Evolutionary conservation across 1,284 basidiomycete genomes (phyloP).

Genomic region (Chalciporus sp.): DNA sequence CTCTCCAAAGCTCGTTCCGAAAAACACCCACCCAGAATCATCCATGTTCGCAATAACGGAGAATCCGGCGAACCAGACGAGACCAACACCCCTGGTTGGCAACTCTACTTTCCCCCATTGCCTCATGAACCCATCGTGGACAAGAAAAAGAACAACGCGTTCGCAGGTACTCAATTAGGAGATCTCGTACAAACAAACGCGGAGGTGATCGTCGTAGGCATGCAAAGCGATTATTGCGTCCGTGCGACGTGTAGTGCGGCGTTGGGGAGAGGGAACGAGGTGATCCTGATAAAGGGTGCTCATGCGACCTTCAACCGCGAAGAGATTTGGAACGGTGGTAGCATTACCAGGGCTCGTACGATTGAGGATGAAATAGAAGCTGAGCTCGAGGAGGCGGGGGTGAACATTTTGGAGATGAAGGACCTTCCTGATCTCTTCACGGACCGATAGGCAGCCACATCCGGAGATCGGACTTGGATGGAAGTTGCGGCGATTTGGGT

Average conservation of each 20-base stretch:
- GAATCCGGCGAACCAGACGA: constrained; percentile 62
- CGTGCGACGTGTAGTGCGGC: constrained; percentile 66
- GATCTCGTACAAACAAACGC: constrained; percentile 51
- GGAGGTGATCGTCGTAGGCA: constrained; percentile 65
- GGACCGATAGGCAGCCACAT: constrained; percentile 35
- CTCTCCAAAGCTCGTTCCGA: constrained; percentile 53
- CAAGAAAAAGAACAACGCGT: constrained; percentile 72
- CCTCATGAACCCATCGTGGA: constrained; percentile 56
- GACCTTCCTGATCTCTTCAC: constrained; percentile 59
- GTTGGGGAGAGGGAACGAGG: constrained; percentile 63
- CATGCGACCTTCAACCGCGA: constrained; percentile 68
- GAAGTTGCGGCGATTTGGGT: not conserved
- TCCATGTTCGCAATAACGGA: constrained; percentile 67
- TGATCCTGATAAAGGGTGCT: constrained; percentile 60
- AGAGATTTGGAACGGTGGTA: constrained; percentile 58
- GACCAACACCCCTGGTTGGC: constrained; percentile 53
- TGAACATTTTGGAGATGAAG: constrained; percentile 63
- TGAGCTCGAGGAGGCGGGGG: constrained; percentile 67
- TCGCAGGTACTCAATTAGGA: constrained; percentile 54
- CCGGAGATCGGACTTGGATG: not conserved
- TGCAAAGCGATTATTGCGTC: constrained; percentile 67
- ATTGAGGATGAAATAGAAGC: constrained; percentile 47
- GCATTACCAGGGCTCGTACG: constrained; percentile 46
- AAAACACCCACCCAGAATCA: constrained; percentile 53
- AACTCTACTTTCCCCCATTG: constrained; percentile 54